Evolutionary conservation across 108 stramenopile species (phyloP).

Genomic region (Skeletonema menzelii): DNA sequence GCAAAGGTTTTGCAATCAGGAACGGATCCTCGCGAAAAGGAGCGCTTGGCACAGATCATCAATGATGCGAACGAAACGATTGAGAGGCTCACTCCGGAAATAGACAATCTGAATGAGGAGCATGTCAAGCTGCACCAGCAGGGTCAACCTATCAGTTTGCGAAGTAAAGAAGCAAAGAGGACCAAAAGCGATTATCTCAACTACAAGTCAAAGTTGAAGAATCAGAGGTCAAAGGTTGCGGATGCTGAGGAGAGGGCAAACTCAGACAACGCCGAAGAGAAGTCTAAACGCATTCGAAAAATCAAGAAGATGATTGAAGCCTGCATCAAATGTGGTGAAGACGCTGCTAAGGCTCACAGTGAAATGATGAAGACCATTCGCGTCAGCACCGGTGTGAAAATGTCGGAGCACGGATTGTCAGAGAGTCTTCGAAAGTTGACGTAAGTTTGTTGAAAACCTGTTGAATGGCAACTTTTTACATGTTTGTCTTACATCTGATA

Average conservation of each 20-base stretch:
- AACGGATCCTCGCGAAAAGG: conserved; percentile 56
- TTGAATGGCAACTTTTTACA: neutral
- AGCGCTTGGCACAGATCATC: conserved; percentile 44
- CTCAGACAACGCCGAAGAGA: conserved; percentile 61
- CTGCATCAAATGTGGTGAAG: conserved; percentile 46
- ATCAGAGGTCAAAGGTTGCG: conserved; percentile 55
- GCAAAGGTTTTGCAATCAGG: conserved; percentile 58
- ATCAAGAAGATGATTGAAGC: conserved; percentile 49
- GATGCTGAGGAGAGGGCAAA: conserved; percentile 55
- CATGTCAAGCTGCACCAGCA: conserved; percentile 20
- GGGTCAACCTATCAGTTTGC: conserved; percentile 34
- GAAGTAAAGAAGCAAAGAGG: conserved; percentile 43
- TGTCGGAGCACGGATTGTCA: conserved; percentile 52
- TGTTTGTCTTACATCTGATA: neutral
- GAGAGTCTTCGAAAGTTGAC: conserved; percentile 40
- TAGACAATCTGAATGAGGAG: conserved; percentile 34
- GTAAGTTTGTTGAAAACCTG: conserved; percentile 43
- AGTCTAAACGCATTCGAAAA: conserved; percentile 44
- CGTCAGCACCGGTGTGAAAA: conserved; percentile 46
- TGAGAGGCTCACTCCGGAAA: conserved; percentile 40
- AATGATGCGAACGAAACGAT: conserved; percentile 26
- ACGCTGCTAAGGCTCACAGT: conserved; percentile 52
- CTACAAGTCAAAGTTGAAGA: conserved; percentile 44
- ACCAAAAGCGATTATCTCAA: conserved; percentile 23
- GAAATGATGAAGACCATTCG: conserved; percentile 54